A percentile compares a stretch with the other conserved stretches of the same genome.
phyloP scores from a whole-genome alignment of 352 stramenopile genomes.

The Pythium myriotylum region DNA sequence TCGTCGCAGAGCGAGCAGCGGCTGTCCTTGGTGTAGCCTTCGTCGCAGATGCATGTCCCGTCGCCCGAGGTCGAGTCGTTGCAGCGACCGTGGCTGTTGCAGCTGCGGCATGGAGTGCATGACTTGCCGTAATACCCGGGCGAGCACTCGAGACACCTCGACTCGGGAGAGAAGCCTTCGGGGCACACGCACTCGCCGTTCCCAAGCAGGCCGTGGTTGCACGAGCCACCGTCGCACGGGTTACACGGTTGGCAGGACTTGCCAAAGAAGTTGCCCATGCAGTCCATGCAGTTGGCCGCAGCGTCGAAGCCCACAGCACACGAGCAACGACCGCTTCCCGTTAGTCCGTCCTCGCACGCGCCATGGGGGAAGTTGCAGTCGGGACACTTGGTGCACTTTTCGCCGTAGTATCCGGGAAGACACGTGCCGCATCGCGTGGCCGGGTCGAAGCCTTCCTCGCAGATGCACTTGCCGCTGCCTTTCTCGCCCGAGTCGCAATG shows the following conservation, averaged over 20 bases:
- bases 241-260: constrained; percentile 70
- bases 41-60: constrained; percentile 79
- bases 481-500: constrained; percentile 64
- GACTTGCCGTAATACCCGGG: constrained; percentile 73
- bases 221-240: constrained; percentile 77
- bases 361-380: constrained; percentile 86
- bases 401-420: constrained; percentile 73
- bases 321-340: constrained; percentile 79
- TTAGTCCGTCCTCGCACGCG: constrained; percentile 83
- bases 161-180: constrained; percentile 73
- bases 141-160: constrained; percentile 76
- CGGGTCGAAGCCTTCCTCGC: constrained; percentile 73
- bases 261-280: constrained; percentile 83
- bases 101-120: constrained; percentile 79
- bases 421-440: constrained; percentile 75
- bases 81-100: constrained; percentile 82
- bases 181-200: constrained; percentile 82
- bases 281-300: constrained; percentile 77
- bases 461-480: constrained; percentile 73
- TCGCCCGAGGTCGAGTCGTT: constrained; percentile 72
- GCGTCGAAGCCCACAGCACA: constrained; percentile 83
- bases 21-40: constrained; percentile 77
- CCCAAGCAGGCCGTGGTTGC: constrained; percentile 77
- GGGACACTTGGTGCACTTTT: constrained; percentile 70
- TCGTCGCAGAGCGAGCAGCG: constrained; percentile 81